These are phyloP conservation scores for Rubia tinctorum DNA, from an alignment of 305 asterid species.

Conservation along the genomic window DNA sequence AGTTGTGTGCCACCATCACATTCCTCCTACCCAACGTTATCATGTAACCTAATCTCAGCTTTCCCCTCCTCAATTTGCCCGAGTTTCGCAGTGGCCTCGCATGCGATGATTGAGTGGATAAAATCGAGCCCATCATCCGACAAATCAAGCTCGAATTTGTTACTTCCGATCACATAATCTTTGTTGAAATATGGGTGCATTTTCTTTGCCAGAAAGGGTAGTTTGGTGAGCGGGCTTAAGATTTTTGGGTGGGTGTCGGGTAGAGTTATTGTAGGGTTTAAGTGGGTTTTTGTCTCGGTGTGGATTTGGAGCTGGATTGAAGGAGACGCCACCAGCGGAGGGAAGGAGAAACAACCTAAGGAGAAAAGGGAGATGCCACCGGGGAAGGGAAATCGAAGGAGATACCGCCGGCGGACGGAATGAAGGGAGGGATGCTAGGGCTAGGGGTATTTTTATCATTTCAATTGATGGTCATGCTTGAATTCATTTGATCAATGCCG, in stretches of 20 bases:
- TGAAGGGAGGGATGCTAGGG: too few species aligned
- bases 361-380: too few species aligned
- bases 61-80: constrained; percentile 1
- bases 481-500: too few species aligned
- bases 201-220: too few species aligned
- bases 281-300: constrained; percentile 10
- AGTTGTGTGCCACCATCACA: constrained; percentile 47
- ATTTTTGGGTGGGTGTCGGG: constrained; percentile 9
- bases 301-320: not conserved
- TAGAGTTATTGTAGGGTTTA: constrained; percentile 1
- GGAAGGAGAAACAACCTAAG: too few species aligned
- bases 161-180: not conserved
- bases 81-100: constrained; percentile 1
- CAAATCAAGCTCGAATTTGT: constrained; percentile 12
- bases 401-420: too few species aligned
- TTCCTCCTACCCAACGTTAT: constrained; percentile 23
- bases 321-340: too few species aligned
- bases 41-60: too few species aligned
- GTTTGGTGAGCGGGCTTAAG: constrained; percentile 3
- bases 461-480: too few species aligned
- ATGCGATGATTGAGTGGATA: constrained; percentile 13
- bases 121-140: constrained; percentile 16
- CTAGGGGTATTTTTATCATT: too few species aligned
- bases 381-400: too few species aligned
- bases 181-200: not conserved